Evolutionary conservation across 805 yeast genomes (phyloP).

Genomic region (Candida ulmi): DNA sequence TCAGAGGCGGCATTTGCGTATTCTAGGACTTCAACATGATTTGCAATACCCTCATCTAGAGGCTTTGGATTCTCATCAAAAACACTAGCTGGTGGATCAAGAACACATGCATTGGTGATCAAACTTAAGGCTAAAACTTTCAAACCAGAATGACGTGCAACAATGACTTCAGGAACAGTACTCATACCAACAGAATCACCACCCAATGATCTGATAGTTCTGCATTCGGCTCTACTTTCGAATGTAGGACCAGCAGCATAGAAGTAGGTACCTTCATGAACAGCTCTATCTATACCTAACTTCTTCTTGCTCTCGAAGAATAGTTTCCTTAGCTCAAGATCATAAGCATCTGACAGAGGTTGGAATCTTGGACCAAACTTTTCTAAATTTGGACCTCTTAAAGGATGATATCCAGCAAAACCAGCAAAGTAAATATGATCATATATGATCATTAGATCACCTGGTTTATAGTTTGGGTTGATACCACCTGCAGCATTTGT

Average conservation of each 20-base stretch:
- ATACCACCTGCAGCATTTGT: conserved; percentile 98
- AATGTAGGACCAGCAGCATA: conserved; percentile 92
- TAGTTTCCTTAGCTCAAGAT: conserved; percentile 58
- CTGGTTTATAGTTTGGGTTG: conserved; percentile 60
- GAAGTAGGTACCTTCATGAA: conserved; percentile 84
- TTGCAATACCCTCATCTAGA: conserved; percentile 72
- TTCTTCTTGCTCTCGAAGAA: conserved; percentile 50
- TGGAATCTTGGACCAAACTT: conserved; percentile 81
- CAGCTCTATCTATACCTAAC: conserved; percentile 44
- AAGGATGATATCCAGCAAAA: conserved; percentile 79
- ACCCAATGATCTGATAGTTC: conserved; percentile 64
- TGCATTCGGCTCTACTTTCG: conserved; percentile 89
- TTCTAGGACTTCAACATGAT: conserved; percentile 87
- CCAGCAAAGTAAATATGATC: conserved; percentile 95
- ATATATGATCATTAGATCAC: conserved; percentile 84
- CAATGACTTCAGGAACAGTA: conserved; percentile 92
- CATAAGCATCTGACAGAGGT: conserved; percentile 88
- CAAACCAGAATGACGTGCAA: conserved; percentile 85
- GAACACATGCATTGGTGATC: conserved; percentile 79
- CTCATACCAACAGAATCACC: conserved; percentile 98
- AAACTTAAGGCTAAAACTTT: conserved; percentile 79
- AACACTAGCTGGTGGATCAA: conserved; percentile 63
- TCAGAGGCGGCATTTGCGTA: conserved; percentile 74
- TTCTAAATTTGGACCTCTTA: conserved; percentile 80
- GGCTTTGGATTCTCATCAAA: conserved; percentile 47